Base-by-base conservation (phyloP, 768 basidiomycete genomes). In the Mycena epipterygia region DNA sequence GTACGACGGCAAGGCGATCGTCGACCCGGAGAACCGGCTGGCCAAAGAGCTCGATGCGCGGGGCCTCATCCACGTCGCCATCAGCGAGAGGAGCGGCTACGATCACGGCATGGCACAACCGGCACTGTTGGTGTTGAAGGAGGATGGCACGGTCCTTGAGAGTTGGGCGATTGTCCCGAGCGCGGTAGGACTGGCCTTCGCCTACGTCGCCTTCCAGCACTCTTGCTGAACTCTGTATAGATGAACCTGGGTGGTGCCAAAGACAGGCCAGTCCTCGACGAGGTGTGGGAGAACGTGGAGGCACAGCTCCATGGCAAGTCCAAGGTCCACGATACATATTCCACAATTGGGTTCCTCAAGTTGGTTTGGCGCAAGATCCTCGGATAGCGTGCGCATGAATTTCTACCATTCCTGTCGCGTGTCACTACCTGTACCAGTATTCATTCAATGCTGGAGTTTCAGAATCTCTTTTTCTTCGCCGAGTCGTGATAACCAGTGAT, bases 41-140 rank as follows among this genome's bases (percentile, higher is more conserved):
- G 55, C 55, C 55, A 57, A 57, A 39, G 55, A 57, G 55, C 55
- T 57, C 55, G 55, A 57, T 57, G 33, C 35, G 55, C 55, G 55
- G 55, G 55, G 55, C n/a, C 56, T 58, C 56, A 39, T 58, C 56
- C 56, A 58, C 39, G 56, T 58, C 56, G 56, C 56, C 39, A 58
- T 58, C 56, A 58, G 56, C 56, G 56, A 58, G 56, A 58, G 39
- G 56, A 58, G 56, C 39, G 56, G 56, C 56, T 58, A 58, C 39
- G 56, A 58, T 27, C 56, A 58, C 39, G 56, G 56, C 37, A 58
- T 58, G 56, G 56, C 56, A 58, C 56, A 57, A 35, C 55, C 55
- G 35, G 55, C 55, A 57, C 37, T 57, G 35, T 57, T n/a, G n/a
- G n/a, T n/a, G n/a, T n/a, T n/a, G n/a, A n/a, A n/a, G n/a, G n/a